Conservation (phyloP, 1,284 basidiomycete species). For the Trichosporon ovoides region DNA sequence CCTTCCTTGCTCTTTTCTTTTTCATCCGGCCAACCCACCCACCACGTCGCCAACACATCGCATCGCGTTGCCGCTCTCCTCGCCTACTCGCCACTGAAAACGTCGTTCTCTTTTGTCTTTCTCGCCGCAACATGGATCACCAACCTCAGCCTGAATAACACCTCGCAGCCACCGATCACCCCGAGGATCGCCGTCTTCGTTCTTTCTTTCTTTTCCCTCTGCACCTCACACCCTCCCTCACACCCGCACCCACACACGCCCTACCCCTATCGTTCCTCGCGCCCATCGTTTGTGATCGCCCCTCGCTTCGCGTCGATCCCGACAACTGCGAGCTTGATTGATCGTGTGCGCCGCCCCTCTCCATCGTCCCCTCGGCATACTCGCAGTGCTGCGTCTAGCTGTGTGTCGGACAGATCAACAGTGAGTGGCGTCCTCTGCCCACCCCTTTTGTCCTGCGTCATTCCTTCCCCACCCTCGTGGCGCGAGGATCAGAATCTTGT, state of each 20-base stretch:
- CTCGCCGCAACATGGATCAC: not conserved
- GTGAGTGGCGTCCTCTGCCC: not conserved
- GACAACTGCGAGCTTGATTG: not conserved
- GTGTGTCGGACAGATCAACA: not conserved
- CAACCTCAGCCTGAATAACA: not conserved
- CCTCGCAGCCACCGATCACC: constrained; percentile 2
- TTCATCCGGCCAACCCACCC: not conserved
- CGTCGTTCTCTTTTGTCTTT: not conserved
- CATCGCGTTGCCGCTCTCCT: not conserved
- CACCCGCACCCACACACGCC: not conserved
- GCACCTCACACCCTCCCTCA: no score
- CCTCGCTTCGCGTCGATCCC: not conserved
- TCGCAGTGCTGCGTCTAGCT: not conserved
- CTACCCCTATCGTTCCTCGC: not conserved
- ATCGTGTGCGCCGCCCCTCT: not conserved
- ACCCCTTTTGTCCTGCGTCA: not conserved
- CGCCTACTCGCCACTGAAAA: not conserved
- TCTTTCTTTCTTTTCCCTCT: not conserved
- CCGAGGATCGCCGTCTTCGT: constrained; percentile 1
- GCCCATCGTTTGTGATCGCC: not conserved
- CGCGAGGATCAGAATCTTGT: no score
- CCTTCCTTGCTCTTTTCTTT: not conserved
- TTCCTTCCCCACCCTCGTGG: no score
- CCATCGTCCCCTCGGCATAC: not conserved
- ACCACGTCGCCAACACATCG: not conserved